phyloP scores from a whole-genome alignment of 2,329 filamentous ascomycete species.

The Aspergillus sp. region DNA sequence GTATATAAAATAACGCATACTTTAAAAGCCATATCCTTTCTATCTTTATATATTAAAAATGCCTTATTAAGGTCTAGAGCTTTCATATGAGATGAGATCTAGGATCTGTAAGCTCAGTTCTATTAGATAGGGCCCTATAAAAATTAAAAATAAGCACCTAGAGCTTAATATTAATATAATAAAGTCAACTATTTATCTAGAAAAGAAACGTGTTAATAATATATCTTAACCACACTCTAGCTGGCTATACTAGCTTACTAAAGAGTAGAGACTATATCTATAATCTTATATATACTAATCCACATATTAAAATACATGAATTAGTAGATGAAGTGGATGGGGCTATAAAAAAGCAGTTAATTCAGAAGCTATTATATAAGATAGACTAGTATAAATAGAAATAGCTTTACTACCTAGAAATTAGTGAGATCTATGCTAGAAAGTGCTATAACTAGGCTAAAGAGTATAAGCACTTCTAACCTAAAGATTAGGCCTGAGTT shows the following conservation, averaged over 20 bases:
- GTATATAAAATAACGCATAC: too few species aligned
- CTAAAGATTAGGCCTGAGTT: conserved; percentile 4
- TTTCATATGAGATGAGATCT: too few species aligned
- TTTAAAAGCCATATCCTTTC: too few species aligned
- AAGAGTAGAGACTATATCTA: not conserved
- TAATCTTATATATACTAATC: not conserved
- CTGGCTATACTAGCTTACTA: not conserved
- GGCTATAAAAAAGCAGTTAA: not conserved
- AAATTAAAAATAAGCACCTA: too few species aligned
- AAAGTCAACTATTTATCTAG: too few species aligned
- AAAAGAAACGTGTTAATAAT: not conserved
- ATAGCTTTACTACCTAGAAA: not conserved
- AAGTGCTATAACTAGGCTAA: conserved; percentile 5
- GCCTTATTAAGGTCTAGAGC: too few species aligned
- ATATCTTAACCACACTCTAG: not conserved
- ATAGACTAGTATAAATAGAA: not conserved
- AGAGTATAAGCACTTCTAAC: conserved; percentile 3
- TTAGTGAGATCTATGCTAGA: not conserved
- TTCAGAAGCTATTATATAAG: not conserved
- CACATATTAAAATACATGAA: not conserved
- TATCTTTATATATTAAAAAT: too few species aligned
- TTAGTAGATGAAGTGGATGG: not conserved
- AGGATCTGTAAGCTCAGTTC: too few species aligned
- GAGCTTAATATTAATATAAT: too few species aligned
- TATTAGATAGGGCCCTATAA: too few species aligned